Evolutionary conservation across 1,284 basidiomycete species (phyloP).

Genomic region (Naganishia sp.): DNA sequence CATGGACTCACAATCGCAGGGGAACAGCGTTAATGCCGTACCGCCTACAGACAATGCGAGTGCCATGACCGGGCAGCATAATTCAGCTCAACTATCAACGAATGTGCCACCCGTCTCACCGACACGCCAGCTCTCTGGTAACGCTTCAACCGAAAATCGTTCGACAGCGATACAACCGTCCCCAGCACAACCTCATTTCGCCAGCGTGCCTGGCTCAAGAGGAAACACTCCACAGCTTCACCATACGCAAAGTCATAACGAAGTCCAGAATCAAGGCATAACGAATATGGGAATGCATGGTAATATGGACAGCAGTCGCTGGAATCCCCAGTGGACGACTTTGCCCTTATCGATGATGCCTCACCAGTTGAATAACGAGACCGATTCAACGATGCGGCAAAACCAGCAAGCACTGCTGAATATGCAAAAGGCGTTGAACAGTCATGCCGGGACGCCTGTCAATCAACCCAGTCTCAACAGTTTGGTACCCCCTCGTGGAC

Average conservation of each 20-base stretch:
- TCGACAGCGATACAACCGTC: not conserved
- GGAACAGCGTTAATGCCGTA: not conserved
- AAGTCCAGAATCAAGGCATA: not conserved
- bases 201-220: constrained; percentile 6
- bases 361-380: not conserved
- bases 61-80: not conserved
- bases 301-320: constrained; percentile 7
- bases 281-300: constrained; percentile 9
- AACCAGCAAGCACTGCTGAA: not conserved
- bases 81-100: not conserved
- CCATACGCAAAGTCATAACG: not conserved
- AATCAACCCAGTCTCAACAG: constrained; percentile 28
- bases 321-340: constrained; percentile 15
- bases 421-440: not conserved
- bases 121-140: constrained; percentile 3
- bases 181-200: constrained; percentile 3
- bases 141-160: not conserved
- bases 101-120: constrained; percentile 1
- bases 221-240: constrained; percentile 5
- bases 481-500: constrained; percentile 12
- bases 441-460: constrained; percentile 17
- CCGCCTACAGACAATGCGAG: constrained; percentile 1
- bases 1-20: constrained; percentile 4
- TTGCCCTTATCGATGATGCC: constrained; percentile 10
- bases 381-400: not conserved